Base-by-base conservation (phyloP, 1,284 basidiomycete genomes). In the Fomitopsis schrenkii region DNA sequence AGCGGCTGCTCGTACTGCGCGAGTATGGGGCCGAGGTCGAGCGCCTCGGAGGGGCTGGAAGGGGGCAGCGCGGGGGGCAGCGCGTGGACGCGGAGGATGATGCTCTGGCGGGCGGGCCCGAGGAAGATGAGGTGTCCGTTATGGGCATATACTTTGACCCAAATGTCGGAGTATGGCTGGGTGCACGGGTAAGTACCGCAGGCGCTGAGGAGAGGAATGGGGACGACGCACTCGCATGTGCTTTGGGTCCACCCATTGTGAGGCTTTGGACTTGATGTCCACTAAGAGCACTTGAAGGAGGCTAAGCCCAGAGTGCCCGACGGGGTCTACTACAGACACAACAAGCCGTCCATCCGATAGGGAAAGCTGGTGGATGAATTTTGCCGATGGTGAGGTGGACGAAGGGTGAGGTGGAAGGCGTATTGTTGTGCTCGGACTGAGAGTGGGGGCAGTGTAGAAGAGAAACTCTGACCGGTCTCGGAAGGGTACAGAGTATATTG, bases 221-320 rank as follows among this genome's bases (percentile, higher is more conserved):
- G 17, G 19, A 44, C 8, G 5, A 46, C 75, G 62, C 57, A 77
- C 77, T 66, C 74, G 66, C 15, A 71, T 67, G 40, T 73, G 67
- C 6, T 63, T 33, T 1, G 76, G 72, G 58, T 76, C 66, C 10
- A 77, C 64, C 58, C 74, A 67, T 58, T 68, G 67, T 36, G 73
- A 69, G 1, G 62, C 64, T 15, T 73, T 72, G 6, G 74, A 74
- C 15, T 61, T 60, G 5, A 69, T 68, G 56, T 79, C 72, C 26
- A 77, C 63, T 35, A 80, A 66, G 17, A 79, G 63, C n/a, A 82
- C 68, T 57, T 76, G 74, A 59, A 77, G 75, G 12, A 40, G 19
- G 22, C 52, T 54, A 9, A 30, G 70, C 68, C 6, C 72, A 67
- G 48, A 17, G 19, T 72, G 70, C 41, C 67, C 69, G 15, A 70